Percentiles rank a stretch among this genome's conserved stretches.
Conservation (phyloP, 2,329 filamentous ascomycete genomes). For the Massarina eburnea region DNA sequence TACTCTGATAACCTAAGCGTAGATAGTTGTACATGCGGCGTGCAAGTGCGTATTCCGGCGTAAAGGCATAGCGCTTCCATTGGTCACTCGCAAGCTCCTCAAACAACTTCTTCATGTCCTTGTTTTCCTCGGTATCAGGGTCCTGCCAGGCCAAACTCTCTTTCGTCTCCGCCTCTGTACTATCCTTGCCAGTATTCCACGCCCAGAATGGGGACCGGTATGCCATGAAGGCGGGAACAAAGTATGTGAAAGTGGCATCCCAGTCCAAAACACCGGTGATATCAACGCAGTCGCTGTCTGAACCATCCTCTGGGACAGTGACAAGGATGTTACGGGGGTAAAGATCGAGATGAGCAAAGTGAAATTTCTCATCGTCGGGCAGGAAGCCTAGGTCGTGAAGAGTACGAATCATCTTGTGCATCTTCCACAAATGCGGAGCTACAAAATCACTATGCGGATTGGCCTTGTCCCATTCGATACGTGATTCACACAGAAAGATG, state of each 20-base stretch:
- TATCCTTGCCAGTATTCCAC: constrained; percentile 18
- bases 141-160: constrained; percentile 6
- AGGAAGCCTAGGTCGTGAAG: constrained; percentile 10
- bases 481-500: background rate
- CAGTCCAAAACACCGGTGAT: constrained; percentile 36
- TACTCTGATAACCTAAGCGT: background rate
- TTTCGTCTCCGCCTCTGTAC: constrained; percentile 21
- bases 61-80: constrained; percentile 26
- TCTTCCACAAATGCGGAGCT: background rate
- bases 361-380: constrained; percentile 6
- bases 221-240: constrained; percentile 35
- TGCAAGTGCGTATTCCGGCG: constrained; percentile 21
- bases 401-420: background rate
- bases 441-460: background rate
- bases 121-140: constrained; percentile 5
- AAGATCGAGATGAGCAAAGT: constrained; percentile 29
- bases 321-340: constrained; percentile 31
- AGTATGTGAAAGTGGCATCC: constrained; percentile 27
- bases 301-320: constrained; percentile 6
- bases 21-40: constrained; percentile 12
- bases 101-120: constrained; percentile 27
- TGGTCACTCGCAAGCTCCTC: constrained; percentile 23
- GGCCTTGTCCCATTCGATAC: background rate
- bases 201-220: constrained; percentile 36
- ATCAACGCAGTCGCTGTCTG: constrained; percentile 7